A percentile compares a stretch with the other conserved stretches of the same genome.
Conservation (phyloP, 441 rosid genomes). For the Mallotus japonicus region DNA sequence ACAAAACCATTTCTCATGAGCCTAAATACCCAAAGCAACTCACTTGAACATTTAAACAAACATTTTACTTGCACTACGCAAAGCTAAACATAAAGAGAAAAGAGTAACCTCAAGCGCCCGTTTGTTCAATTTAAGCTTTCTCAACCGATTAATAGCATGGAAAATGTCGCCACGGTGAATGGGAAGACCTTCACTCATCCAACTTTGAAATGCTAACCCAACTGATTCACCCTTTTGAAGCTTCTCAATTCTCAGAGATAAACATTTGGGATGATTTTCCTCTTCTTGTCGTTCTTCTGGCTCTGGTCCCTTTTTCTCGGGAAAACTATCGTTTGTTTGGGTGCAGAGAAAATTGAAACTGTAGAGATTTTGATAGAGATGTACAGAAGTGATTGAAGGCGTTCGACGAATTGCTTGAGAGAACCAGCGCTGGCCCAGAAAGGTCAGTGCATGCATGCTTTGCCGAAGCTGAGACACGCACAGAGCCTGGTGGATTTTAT, state of each 20-base stretch:
- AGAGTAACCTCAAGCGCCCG: constrained; percentile 67
- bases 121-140: constrained; percentile 63
- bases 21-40: not conserved
- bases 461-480: not conserved
- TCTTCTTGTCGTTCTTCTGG: constrained; percentile 36
- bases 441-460: constrained; percentile 40
- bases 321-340: constrained; percentile 14
- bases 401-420: constrained; percentile 54
- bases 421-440: constrained; percentile 34
- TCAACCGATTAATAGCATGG: constrained; percentile 79
- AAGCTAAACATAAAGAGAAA: not conserved
- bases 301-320: constrained; percentile 16
- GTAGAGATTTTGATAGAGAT: constrained; percentile 19
- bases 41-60: constrained; percentile 24
- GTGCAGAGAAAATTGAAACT: constrained; percentile 39
- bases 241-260: constrained; percentile 73
- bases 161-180: constrained; percentile 81
- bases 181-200: constrained; percentile 91
- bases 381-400: constrained; percentile 19
- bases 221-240: constrained; percentile 54
- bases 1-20: not conserved
- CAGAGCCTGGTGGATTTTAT: no score
- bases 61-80: not conserved
- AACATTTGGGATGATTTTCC: constrained; percentile 37
- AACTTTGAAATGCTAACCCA: constrained; percentile 72